Evolutionary conservation across 306 rosid species (phyloP), one percentile per base, ranked within the genome.

Genomic region (Senna tora): DNA sequence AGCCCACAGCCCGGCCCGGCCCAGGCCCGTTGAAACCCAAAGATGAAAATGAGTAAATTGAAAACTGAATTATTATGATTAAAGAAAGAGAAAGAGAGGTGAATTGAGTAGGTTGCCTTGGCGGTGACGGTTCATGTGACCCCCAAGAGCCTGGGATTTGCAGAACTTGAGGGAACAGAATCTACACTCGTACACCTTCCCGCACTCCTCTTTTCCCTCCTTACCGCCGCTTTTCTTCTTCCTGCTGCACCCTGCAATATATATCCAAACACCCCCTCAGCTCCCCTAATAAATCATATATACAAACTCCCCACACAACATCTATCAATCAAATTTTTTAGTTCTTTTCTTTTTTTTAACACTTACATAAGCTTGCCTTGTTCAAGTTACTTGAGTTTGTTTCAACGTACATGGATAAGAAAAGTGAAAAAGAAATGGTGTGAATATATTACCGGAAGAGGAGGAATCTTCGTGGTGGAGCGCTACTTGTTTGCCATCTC

Each of bases 121-220:
- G 73, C 98, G 97, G 75, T 94, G 98, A 79, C 98, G 98, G 85
- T 94, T 94, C 99, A 94, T 94, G 87, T 94, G 99, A 79, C 99
- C 99, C 70, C 99, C 99, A 25, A 94, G 97, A 64, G 99, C 99
- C 88, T 94, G 99, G 53, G 97, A 94, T 67, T 94, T 94, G 89
- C 97, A 94, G 89, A 94, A 94, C 88, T 91, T 94, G 70, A 91
- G 99, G 87, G 96, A 94, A 86, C 99, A 94, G 85, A 94, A 94
- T 84, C 99, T 89, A 84, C 99, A 94, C 79, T 94, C 97, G 7
- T 91, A 94, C 54, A 94, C 67, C 67, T 61, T 61, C 4, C 49
- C 67, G 10, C 67, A 61, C 32, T 61, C 67, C 4, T 59, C 97
- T 83, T 91, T 94, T 83, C 96, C 92, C 42, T 88, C 98, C 82